Conservation (phyloP, 2,329 filamentous ascomycete species). For the Beauveria asiatica region DNA sequence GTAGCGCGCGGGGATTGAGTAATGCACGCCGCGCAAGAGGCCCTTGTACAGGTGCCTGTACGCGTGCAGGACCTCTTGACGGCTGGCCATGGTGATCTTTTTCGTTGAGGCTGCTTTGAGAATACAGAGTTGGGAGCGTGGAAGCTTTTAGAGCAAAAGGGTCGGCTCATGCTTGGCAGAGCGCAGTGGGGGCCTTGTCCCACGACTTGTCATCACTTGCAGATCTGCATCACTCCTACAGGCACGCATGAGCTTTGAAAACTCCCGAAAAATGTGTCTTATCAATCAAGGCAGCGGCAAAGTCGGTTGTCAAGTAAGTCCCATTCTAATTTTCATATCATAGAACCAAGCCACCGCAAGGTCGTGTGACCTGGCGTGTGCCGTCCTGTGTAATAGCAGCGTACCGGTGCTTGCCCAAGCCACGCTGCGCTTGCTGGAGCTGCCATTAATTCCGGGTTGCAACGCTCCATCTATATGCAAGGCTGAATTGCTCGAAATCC, state of each 20-base stretch:
- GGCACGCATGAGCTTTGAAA: no score
- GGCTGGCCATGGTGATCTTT: not conserved
- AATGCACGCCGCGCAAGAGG: constrained; percentile 62
- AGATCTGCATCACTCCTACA: no score
- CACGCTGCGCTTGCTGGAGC: not conserved
- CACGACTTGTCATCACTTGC: no score
- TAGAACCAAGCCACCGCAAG: not conserved
- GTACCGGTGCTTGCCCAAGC: not conserved
- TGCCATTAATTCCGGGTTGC: not conserved
- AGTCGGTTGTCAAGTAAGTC: not conserved
- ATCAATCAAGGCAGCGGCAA: not conserved
- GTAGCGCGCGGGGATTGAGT: constrained; percentile 59
- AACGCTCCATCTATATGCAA: constrained; percentile 5
- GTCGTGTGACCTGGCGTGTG: not conserved
- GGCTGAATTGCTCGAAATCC: constrained; percentile 21
- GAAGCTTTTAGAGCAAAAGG: not conserved
- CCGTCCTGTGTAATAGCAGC: not conserved
- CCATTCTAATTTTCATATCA: not conserved
- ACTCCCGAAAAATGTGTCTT: not conserved
- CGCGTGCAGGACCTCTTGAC: constrained; percentile 45
- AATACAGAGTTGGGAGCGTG: not conserved
- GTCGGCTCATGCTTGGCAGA: not conserved
- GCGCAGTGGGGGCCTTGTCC: not conserved
- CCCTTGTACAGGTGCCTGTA: constrained; percentile 64
- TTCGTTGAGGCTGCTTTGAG: not conserved